Base-by-base conservation (phyloP, 129 eudicot genomes). In the Chrysanthemum makinoi region DNA sequence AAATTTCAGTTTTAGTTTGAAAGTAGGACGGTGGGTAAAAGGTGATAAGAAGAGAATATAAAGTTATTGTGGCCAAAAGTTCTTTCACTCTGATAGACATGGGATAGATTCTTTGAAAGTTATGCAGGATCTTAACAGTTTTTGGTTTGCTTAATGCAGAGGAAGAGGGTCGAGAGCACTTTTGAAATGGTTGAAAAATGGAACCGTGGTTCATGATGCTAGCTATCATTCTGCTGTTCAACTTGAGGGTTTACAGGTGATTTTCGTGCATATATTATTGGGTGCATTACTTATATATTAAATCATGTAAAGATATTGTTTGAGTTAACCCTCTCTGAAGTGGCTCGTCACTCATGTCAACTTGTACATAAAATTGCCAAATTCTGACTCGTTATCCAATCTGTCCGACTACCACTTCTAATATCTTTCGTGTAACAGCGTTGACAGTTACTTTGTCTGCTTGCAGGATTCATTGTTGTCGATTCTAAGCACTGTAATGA, bases 131-230 rank as follows among this genome's bases (percentile, higher is more conserved):
- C 52, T 7, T 12, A 13, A 22, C 39, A 26, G 19, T 68, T 68
- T 43, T 6, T 77, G 69, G 51, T 39, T 58, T 72, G 33, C 71
- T 64, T 87, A 14, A 65, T 74, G 73, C 75, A 95, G 99, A 3
- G 97, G 99, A 61, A 90, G 74, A 82, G 99, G 97, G 50, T 95
- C 97, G 4, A 95, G 96, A 76, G 93, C 97, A 75, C 77, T 95
- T 48, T 78, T 95, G 80, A 95, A 95, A 79, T 79, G 89, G 83
- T 64, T 84, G 76, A 84, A 77, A 24, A 74, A 81, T 44, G 96
- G 95, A 73, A 88, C 81, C 2, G 77, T 95, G 76, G 80, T 86
- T 80, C 99, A 95, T 84, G 99, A 95, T 84, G 85, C 96, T 46
- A 95, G 96, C 77, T 95, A 87, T 80, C 60, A 66, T 71, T 67